A percentile compares a stretch with the other conserved stretches of the same genome.
These are phyloP conservation scores for Zoysia pacifica DNA, from an alignment of 176 grass and related monocot species.

Conservation along the genomic window DNA sequence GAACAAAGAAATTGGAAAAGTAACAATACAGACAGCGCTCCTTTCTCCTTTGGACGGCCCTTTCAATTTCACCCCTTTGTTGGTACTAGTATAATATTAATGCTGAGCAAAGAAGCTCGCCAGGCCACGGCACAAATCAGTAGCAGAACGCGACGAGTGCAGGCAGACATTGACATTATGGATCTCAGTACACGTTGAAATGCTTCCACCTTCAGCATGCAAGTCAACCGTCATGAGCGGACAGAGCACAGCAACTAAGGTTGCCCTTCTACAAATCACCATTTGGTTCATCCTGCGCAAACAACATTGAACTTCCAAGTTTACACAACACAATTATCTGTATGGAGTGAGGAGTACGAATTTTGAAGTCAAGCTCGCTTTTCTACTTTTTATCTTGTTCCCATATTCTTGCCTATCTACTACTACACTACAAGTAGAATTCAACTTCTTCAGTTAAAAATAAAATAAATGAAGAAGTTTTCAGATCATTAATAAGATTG, in stretches of 20 bases:
- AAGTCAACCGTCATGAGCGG: background rate
- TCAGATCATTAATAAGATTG: slow-evolving; percentile 13
- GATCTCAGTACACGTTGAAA: background rate
- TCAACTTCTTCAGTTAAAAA: background rate
- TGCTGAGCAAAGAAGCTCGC: no score
- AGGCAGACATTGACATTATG: no score
- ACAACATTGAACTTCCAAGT: slow-evolving; percentile 26
- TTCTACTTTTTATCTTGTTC: background rate
- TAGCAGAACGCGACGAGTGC: no score
- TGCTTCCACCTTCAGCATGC: slow-evolving; percentile 30
- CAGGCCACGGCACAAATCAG: no score
- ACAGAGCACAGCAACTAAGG: background rate
- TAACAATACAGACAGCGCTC: no score
- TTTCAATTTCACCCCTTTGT: no score
- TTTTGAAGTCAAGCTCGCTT: background rate
- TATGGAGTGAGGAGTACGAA: background rate
- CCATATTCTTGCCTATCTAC: background rate
- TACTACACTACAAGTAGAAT: background rate
- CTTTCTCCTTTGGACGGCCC: no score
- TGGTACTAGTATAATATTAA: no score
- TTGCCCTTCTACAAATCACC: slow-evolving; percentile 25
- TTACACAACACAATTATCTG: background rate
- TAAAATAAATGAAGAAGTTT: background rate
- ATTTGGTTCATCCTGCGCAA: slow-evolving; percentile 47
- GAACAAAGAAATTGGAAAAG: no score